Evolutionary conservation across 345 rosid species (phyloP), one percentile per base, ranked within the genome.

Genomic region (Brassica carinata): DNA sequence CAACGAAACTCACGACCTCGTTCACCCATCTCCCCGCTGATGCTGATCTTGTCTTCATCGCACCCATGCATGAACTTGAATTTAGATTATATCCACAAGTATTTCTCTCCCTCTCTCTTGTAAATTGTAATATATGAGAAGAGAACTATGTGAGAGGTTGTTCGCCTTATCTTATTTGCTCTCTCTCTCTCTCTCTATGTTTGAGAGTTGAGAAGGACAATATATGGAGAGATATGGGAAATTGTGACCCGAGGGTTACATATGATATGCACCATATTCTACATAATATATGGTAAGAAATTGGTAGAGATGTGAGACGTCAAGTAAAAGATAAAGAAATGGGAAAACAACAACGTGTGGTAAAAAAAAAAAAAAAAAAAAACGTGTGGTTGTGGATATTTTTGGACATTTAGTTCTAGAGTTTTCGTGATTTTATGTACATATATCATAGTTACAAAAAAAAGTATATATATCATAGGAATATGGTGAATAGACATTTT

Each of bases 1-100:
- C 94, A 58, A 88, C 29, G 87, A 95, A 88, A 86, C 99, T 93
- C 51, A 87, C 68, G 8, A 77, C 83, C 61, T 85, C 76, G 67
- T 89, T 89, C 5, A 84, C 2, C 76, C 76, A 62, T 66, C 63
- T 80, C 27, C 92, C 92, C 14, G 74, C 71, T 61, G 83, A 65
- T 68, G 78, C 64, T 71, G 43, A 57, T 61, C 79, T 70, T 72
- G 67, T 71, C 75, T 77, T 85, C 81, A 81, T 73, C 62, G 40
- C 80, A 48, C 40, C 85, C 88, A 85, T 59, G 74, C 80, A 76
- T 68, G 19, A 68, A 76, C 74, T 29, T 75, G 8, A 29, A 27
- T 4, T 57, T 55, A 3, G 8, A 4, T 33, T 58, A 43, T 34
- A 38, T 36, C 0, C 51, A 68, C 45, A 59, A 38, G 11, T 75